Base-by-base conservation (phyloP, 306 rosid genomes). In the Begonia loranthoides region DNA sequence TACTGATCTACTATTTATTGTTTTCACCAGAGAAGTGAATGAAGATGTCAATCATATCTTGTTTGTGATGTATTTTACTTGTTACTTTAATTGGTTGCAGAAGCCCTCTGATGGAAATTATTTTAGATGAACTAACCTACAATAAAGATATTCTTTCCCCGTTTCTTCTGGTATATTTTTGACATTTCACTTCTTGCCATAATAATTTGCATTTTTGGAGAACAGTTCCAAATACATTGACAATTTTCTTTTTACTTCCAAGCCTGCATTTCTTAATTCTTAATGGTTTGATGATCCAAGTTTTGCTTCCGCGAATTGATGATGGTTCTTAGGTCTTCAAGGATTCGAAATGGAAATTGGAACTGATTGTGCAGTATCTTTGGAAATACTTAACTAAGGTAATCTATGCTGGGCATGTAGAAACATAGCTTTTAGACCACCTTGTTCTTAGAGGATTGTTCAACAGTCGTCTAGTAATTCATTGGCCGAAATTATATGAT, bases 371-470 rank as follows among this genome's bases (percentile, higher is more conserved):
- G 84, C 78, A 73, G 64, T 88, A 74, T 70, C 70, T 88, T 59
- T 75, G 84, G 88, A 88, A 79, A 67, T 88, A 79, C 81, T 77
- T 79, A 16, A 45, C 80, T 41, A 88, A 81, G 92, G 92, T 87
- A 70, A 36, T 55, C 49, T 48, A 28, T 28, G 36, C 6, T 28
- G 36, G 36, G 36, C 0, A 28, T 5, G 36, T 5, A 4, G 36
- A 28, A 28, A 28, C 36, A 28, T 28, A 66, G 41, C 14, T 45
- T 41, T 51, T 16, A 16, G 24, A 49, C 14, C 41, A 43, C 47
- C 13, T 43, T 12, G 12, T 19, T 19, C 22, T 19, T 19, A 4
- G 36, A 28, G 7, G 36, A 28, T 28, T 28, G 1, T 28, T 28
- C 5, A 3, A 4, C 6, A 28, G 36, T 8, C 0, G 5, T 28